These are phyloP conservation scores for Rhynchosporium graminicola DNA, from an alignment of 2,329 filamentous ascomycete genomes.

Conservation along the genomic window DNA sequence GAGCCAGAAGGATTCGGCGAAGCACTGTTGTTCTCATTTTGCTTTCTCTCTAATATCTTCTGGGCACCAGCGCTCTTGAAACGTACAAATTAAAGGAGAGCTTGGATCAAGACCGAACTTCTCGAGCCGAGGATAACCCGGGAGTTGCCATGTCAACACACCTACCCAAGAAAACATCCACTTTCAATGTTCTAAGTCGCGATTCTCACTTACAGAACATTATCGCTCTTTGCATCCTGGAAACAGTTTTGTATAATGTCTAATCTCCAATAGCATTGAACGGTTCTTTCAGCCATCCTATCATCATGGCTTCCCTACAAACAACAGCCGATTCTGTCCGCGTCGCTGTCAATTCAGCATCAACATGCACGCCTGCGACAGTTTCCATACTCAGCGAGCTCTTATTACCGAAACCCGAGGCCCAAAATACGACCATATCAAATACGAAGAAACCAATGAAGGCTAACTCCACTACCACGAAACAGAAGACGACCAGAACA, in stretches of 20 bases:
- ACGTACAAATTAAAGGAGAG: not conserved
- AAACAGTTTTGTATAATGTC: slow-evolving; percentile 39
- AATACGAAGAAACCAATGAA: slow-evolving; percentile 21
- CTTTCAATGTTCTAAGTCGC: not conserved
- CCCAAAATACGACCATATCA: slow-evolving; percentile 12
- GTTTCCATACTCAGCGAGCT: slow-evolving; percentile 49
- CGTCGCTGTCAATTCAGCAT: slow-evolving; percentile 47
- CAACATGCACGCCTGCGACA: slow-evolving; percentile 51
- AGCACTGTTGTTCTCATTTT: slow-evolving; percentile 26
- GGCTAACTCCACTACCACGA: slow-evolving; percentile 4
- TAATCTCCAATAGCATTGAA: slow-evolving; percentile 37
- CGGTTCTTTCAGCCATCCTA: slow-evolving; percentile 23
- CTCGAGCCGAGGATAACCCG: slow-evolving; percentile 1
- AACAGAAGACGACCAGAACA: slow-evolving; percentile 33
- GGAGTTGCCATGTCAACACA: slow-evolving; percentile 17
- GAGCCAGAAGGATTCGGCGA: slow-evolving; percentile 32
- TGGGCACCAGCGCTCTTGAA: not conserved
- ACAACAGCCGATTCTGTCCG: slow-evolving; percentile 50
- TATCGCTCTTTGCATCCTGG: slow-evolving; percentile 23
- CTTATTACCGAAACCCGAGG: slow-evolving; percentile 43
- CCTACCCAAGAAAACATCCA: not conserved
- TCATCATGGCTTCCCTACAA: slow-evolving; percentile 45
- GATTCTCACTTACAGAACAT: slow-evolving; percentile 11
- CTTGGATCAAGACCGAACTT: not conserved
- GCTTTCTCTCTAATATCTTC: too few species aligned